A percentile compares a stretch with the other conserved stretches of the same genome.
phyloP scores from a whole-genome alignment of 495 filamentous ascomycete genomes.

The Gamarada debralockiae region DNA sequence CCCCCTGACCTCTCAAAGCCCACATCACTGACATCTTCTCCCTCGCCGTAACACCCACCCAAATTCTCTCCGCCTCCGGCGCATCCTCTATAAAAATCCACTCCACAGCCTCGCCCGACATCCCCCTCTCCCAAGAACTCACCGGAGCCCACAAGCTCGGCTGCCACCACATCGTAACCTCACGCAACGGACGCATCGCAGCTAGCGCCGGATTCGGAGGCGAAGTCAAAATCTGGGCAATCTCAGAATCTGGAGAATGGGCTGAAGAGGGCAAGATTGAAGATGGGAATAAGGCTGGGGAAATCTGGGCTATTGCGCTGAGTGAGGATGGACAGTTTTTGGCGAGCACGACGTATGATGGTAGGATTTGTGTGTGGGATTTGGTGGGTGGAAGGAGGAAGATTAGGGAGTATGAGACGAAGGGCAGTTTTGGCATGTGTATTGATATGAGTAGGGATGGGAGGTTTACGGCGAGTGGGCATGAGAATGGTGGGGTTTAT shows the following conservation, averaged over 20 bases:
- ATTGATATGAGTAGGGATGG: conserved; percentile 79
- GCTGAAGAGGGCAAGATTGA: conserved; percentile 31
- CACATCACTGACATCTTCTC: conserved; percentile 88
- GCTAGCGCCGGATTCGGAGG: conserved; percentile 86
- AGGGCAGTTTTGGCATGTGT: conserved; percentile 82
- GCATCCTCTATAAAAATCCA: conserved; percentile 75
- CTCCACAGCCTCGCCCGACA: conserved; percentile 62
- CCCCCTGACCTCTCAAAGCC: conserved; percentile 45
- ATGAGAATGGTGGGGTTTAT: conserved; percentile 90
- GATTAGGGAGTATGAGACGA: conserved; percentile 84
- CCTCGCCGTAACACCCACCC: conserved; percentile 72
- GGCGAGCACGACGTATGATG: conserved; percentile 77
- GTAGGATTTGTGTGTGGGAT: conserved; percentile 87
- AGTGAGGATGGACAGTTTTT: conserved; percentile 78
- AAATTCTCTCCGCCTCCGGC: conserved; percentile 79
- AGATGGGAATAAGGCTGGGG: conserved; percentile 46
- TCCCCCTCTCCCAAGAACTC: conserved; percentile 74
- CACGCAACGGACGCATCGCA: conserved; percentile 62
- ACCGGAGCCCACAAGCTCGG: conserved; percentile 75
- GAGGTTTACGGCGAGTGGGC: conserved; percentile 81
- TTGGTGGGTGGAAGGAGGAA: conserved; percentile 46
- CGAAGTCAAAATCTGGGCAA: conserved; percentile 75
- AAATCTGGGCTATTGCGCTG: conserved; percentile 83
- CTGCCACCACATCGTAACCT: conserved; percentile 79
- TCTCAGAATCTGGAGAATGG: conserved; percentile 51